Evolutionary conservation across 1,284 basidiomycete genomes (phyloP), one percentile per base, ranked within the genome.

Genomic region (Mycosarcoma mackinlayi): DNA sequence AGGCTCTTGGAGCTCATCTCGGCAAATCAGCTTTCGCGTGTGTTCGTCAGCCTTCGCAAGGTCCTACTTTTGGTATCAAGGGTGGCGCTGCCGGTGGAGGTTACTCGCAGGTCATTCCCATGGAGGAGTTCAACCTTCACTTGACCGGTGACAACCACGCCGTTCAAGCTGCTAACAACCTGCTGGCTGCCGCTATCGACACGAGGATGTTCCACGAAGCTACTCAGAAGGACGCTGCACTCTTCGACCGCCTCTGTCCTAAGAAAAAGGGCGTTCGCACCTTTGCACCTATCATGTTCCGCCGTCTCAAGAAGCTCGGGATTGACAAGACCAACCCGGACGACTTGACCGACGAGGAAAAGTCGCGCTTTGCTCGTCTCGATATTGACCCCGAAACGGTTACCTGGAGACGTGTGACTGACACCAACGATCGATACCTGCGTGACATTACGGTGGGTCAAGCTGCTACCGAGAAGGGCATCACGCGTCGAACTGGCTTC

Each of bases 31-130:
- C 93, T 10, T 98, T 98, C 84, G 96, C 96, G 49, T 97, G 94
- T 84, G 94, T 98, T n/a, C 91, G 95, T 63, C 96, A 99, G 83
- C 95, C 95, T 2, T 95, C 93, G 84, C 95, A 99, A 84, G 95
- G 96, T 16, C 95, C 95, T 27, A 98, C 95, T 0, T 99, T 98
- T 81, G 95, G 96, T 82, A 97, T 99, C 87, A 99, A 99, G 85
- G 95, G 95, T 77, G 96, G 96, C 79, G 96, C 95, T 30, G 95
- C 95, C 51, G 95, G 96, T 53, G 95, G 95, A 75, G 95, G 95
- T 59, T 99, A 98, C 86, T 94, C 93, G 82, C 95, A 98, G 84
- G 92, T 98, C 78, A 98, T 98, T 84, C 94, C 94, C 50, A 97
- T 97, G 94, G 94, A 97, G 81, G 94, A 97, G 90, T 96, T 96